Evolutionary conservation across 148 eudicot genomes (phyloP), one percentile per base, ranked within the genome.

Genomic region (Cornus controversa): DNA sequence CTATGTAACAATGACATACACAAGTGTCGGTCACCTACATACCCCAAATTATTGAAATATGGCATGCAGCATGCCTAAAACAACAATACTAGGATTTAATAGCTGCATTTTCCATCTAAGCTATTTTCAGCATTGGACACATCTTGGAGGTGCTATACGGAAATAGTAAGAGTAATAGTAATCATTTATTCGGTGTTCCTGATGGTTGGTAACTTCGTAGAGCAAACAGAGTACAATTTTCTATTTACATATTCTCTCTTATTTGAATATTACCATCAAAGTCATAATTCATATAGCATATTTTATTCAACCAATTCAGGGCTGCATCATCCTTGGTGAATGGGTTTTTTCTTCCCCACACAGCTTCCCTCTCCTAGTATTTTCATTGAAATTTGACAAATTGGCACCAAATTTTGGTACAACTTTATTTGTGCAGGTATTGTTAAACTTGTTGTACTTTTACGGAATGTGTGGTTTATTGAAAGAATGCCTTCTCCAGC

Each of bases 391-490:
- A 22, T 36, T 24, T 36, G 47, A 68, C 23, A 36, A 36, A 28
- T 68, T 34, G 24, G 50, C 50, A n/a, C 1, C 36, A n/a, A 68
- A 24, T 34, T 66, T 66, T 66, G 8, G 16, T 28, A 9, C 60
- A 34, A 20, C 47, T 50, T 27, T 74, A 25, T 68, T 28, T 26
- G 25, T 76, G 66, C 78, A 76, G 78, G 78, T 76, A 11, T 25
- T 67, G 47, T 22, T 67, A 28, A 76, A 76, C 72, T 76, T 76
- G 45, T 57, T 76, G 22, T 76, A 40, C 22, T 76, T 76, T 26
- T 76, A 76, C 67, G 78, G 78, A 22, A 76, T 67, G 72, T 54
- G 78, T 76, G 71, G 78, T 50, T 31, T 76, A n/a, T 53, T 54
- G 15, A 76, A 76, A 66, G 78, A 76, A 18, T 76, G 71, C 72